Percentiles rank a stretch among this genome's conserved stretches.
Evolutionary conservation across 2,329 filamentous ascomycete genomes (phyloP).

Genomic region (Monosporascus ibericus): DNA sequence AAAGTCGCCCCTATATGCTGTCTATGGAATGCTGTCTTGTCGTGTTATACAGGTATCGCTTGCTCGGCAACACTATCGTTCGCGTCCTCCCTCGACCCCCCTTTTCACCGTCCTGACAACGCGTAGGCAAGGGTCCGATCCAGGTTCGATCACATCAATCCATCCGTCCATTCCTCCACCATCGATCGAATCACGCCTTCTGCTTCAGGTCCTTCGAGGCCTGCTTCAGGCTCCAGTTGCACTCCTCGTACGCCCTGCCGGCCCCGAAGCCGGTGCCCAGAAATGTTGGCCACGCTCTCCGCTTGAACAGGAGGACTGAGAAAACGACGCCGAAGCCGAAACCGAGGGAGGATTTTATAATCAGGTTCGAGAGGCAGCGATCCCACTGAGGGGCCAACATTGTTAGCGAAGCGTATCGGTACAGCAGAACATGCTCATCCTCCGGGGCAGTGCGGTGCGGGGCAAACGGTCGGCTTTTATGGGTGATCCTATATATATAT

Average conservation of each 20-base stretch:
- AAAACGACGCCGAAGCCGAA: conserved; percentile 98
- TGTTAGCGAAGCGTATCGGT: conserved; percentile 13
- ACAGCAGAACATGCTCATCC: background rate
- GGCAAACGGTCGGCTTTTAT: conserved; percentile 1
- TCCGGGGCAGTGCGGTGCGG: background rate
- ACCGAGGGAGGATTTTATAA: conserved; percentile 94
- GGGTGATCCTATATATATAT: background rate
- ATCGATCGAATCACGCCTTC: conserved; percentile 29
- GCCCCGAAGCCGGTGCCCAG: conserved; percentile 92
- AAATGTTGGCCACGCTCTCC: conserved; percentile 95
- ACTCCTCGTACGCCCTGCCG: conserved; percentile 96
- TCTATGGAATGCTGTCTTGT: background rate
- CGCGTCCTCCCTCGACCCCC: background rate
- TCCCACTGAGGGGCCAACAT: conserved; percentile 67
- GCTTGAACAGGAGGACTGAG: conserved; percentile 96
- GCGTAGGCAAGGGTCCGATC: no score
- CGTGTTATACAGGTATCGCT: conserved; percentile 1
- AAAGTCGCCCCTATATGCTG: background rate
- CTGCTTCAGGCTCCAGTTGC: conserved; percentile 72
- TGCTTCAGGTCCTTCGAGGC: conserved; percentile 53
- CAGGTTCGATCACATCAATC: background rate
- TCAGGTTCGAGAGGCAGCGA: conserved; percentile 91
- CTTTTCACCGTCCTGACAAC: no score
- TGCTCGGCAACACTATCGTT: background rate
- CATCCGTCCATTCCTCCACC: background rate